Percentiles rank a stretch among this genome's conserved stretches.
These are phyloP conservation scores for Aspergillus sp. DNA, from an alignment of 2,329 filamentous ascomycete genomes.

Conservation along the genomic window DNA sequence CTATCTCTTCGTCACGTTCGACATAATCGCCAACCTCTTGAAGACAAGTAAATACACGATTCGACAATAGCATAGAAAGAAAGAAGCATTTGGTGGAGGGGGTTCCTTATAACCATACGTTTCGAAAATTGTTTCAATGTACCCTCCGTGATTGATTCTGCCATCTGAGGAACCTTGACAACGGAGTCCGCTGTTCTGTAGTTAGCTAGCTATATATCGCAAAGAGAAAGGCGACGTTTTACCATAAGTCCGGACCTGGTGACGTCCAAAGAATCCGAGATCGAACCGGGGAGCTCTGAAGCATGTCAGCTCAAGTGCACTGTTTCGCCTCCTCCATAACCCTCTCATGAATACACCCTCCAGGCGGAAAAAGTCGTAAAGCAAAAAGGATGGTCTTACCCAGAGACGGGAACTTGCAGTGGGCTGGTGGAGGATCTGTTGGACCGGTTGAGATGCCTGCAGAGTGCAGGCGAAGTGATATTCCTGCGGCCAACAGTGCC, in stretches of 20 bases:
- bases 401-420: conserved; percentile 21
- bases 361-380: background rate
- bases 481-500: conserved; percentile 21
- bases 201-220: conserved; percentile 11
- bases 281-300: conserved; percentile 23
- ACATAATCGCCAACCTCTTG: conserved; percentile 85
- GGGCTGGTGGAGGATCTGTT: conserved; percentile 22
- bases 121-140: conserved; percentile 96
- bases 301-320: background rate
- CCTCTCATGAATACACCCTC: background rate
- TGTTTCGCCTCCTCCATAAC: background rate
- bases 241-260: conserved; percentile 41
- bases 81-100: background rate
- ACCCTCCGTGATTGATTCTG: conserved; percentile 96
- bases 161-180: conserved; percentile 96
- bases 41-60: conserved; percentile 17
- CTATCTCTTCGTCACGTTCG: conserved; percentile 94
- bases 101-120: conserved; percentile 43
- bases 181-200: conserved; percentile 66
- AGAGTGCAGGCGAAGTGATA: conserved; percentile 26
- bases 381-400: conserved; percentile 20
- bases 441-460: conserved; percentile 11
- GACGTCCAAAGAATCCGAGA: conserved; percentile 25
- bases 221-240: conserved; percentile 1
- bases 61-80: background rate